A percentile compares a stretch with the other conserved stretches of the same genome.
Evolutionary conservation across 768 basidiomycete genomes (phyloP).

Genomic region (Trametes cinnabarina): DNA sequence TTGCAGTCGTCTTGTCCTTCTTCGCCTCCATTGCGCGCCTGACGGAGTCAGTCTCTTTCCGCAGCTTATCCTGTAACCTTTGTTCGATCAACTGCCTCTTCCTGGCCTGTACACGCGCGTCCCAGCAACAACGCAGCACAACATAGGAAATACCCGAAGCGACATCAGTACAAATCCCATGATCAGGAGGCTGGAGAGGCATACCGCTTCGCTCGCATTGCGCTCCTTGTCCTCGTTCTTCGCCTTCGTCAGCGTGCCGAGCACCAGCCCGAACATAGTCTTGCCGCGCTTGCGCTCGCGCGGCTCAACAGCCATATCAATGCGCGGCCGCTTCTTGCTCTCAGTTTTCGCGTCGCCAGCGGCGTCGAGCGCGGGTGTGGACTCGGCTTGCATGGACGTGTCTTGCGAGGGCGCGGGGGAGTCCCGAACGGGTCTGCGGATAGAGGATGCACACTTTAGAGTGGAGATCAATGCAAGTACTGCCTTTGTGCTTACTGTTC

Average conservation of each 20-base stretch:
- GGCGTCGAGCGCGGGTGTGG: slow-evolving; percentile 15
- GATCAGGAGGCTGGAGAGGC: slow-evolving; percentile 17
- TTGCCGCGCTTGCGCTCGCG: slow-evolving; percentile 81
- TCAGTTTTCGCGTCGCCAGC: slow-evolving; percentile 27
- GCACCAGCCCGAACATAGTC: slow-evolving; percentile 81
- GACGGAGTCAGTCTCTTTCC: slow-evolving; percentile 84
- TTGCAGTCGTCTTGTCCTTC: slow-evolving; percentile 74
- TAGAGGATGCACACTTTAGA: background rate
- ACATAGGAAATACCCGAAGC: no score
- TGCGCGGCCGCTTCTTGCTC: slow-evolving; percentile 64
- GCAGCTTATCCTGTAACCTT: slow-evolving; percentile 80
- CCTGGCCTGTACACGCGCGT: slow-evolving; percentile 55
- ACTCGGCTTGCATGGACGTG: slow-evolving; percentile 22
- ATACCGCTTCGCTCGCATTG: slow-evolving; percentile 80
- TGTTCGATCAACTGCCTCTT: slow-evolving; percentile 82
- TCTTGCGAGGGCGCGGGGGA: slow-evolving; percentile 21
- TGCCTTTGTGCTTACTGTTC: slow-evolving; percentile 14
- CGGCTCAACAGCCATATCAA: slow-evolving; percentile 57
- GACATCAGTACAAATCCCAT: background rate
- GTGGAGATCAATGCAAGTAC: background rate
- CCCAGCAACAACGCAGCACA: background rate
- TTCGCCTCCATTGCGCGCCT: slow-evolving; percentile 83
- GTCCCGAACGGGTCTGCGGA: slow-evolving; percentile 2
- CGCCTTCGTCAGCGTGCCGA: slow-evolving; percentile 84
- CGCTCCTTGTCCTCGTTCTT: slow-evolving; percentile 85